Percentiles rank a stretch among this genome's conserved stretches.
phyloP scores from a whole-genome alignment of 495 filamentous ascomycete genomes.

The Tricharina praecox region DNA sequence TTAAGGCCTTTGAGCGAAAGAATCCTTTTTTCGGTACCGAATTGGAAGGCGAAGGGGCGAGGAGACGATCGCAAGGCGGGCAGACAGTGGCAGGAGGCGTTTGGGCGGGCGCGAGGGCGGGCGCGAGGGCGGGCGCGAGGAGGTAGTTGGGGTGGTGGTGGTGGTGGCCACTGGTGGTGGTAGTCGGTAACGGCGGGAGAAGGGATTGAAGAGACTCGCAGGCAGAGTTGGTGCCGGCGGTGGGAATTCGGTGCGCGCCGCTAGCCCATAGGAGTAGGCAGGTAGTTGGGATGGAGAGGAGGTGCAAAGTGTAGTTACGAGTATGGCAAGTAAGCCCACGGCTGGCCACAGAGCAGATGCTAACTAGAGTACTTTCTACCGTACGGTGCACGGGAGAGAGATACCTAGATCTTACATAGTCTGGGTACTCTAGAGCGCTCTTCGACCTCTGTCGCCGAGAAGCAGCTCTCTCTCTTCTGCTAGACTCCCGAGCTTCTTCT shows the following conservation, averaged over 20 bases:
- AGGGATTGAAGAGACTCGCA: background rate
- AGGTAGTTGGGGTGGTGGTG: background rate
- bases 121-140: background rate
- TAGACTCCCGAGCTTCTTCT: too few species aligned
- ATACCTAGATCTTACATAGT: too few species aligned
- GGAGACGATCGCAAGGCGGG: background rate
- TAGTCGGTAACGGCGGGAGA: background rate
- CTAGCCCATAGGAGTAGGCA: background rate
- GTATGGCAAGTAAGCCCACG: too few species aligned
- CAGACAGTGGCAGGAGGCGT: background rate
- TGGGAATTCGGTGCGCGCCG: background rate
- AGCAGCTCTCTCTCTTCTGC: too few species aligned
- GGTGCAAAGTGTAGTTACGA: too few species aligned
- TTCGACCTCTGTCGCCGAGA: too few species aligned
- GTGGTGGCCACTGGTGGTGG: background rate
- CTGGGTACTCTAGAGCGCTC: too few species aligned
- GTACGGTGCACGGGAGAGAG: too few species aligned
- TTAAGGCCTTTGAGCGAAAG: background rate
- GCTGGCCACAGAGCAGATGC: too few species aligned
- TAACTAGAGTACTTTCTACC: too few species aligned
- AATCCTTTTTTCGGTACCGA: background rate
- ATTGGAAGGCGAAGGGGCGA: background rate
- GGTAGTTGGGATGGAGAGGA: background rate
- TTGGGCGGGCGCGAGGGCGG: background rate
- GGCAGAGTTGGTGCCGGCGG: background rate